These are phyloP conservation scores for Rhodotorula paludigena DNA, from an alignment of 768 basidiomycete species.

Conservation along the genomic window DNA sequence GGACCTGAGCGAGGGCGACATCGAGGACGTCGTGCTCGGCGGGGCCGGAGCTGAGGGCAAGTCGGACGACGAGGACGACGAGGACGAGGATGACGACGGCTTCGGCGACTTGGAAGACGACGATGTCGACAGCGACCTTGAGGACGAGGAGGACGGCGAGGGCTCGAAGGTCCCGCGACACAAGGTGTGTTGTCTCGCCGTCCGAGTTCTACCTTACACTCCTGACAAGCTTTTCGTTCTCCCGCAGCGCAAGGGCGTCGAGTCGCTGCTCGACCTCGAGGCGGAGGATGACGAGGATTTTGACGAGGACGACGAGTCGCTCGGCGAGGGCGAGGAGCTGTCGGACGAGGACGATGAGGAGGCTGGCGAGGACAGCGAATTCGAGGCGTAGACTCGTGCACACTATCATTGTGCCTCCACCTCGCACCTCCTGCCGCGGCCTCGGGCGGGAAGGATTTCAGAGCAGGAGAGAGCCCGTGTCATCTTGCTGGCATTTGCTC, in stretches of 20 bases:
- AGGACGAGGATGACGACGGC: slow-evolving; percentile 36
- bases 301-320: slow-evolving; percentile 24
- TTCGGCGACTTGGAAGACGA: slow-evolving; percentile 34
- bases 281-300: slow-evolving; percentile 28
- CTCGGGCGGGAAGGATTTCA: too few species aligned
- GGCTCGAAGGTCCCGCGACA: slow-evolving; percentile 25
- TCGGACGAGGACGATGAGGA: slow-evolving; percentile 21
- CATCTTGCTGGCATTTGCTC: too few species aligned
- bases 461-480: too few species aligned
- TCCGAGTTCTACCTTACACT: too few species aligned
- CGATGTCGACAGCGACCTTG: slow-evolving; percentile 37
- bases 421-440: too few species aligned
- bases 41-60: slow-evolving; percentile 49
- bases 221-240: neutral
- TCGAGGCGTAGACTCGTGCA: neutral
- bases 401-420: too few species aligned
- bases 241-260: slow-evolving; percentile 20
- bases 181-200: slow-evolving; percentile 22
- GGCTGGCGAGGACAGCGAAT: slow-evolving; percentile 18
- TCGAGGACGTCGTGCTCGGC: slow-evolving; percentile 56
- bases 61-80: slow-evolving; percentile 28
- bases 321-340: neutral
- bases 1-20: slow-evolving; percentile 64
- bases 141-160: slow-evolving; percentile 40
- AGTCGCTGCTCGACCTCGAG: slow-evolving; percentile 28